Percentiles rank a stretch among this genome's conserved stretches.
Evolutionary conservation across 2,329 filamentous ascomycete species (phyloP).

Genomic region (Raffaelea albimanens): DNA sequence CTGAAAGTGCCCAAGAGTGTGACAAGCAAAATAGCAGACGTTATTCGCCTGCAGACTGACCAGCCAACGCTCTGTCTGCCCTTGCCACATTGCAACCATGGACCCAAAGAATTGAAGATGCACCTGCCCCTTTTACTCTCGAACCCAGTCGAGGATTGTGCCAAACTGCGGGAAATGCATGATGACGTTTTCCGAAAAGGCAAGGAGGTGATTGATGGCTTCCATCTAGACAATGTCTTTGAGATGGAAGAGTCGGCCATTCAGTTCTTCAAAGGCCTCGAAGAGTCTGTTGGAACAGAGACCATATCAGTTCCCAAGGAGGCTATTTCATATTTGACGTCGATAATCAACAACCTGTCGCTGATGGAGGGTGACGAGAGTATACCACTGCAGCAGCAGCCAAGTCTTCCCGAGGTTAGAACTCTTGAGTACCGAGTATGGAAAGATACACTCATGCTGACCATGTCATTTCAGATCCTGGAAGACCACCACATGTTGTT

Average conservation of each 20-base stretch:
- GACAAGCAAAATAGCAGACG: too few species aligned
- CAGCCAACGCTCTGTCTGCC: too few species aligned
- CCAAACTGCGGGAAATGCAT: neutral
- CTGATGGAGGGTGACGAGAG: conserved; percentile 1
- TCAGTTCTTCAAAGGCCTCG: neutral
- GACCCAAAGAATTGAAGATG: neutral
- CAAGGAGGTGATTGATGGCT: too few species aligned
- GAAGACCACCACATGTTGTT: conserved; percentile 3
- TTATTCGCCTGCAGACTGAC: too few species aligned
- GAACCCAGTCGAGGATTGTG: conserved; percentile 7
- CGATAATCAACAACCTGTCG: neutral
- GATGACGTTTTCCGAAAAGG: neutral
- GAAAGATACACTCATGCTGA: too few species aligned
- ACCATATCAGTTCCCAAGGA: conserved; percentile 6
- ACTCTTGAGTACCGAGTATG: too few species aligned
- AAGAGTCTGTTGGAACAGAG: neutral
- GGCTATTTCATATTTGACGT: neutral
- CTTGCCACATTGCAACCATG: too few species aligned
- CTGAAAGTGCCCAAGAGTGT: conserved; percentile 4
- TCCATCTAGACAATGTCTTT: neutral
- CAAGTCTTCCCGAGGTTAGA: too few species aligned
- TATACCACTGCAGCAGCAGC: neutral
- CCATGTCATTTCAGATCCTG: neutral
- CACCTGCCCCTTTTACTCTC: conserved; percentile 7
- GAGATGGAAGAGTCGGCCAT: neutral